Conservation (phyloP, 2,329 filamentous ascomycete genomes). For the Beauveria bassiana region DNA sequence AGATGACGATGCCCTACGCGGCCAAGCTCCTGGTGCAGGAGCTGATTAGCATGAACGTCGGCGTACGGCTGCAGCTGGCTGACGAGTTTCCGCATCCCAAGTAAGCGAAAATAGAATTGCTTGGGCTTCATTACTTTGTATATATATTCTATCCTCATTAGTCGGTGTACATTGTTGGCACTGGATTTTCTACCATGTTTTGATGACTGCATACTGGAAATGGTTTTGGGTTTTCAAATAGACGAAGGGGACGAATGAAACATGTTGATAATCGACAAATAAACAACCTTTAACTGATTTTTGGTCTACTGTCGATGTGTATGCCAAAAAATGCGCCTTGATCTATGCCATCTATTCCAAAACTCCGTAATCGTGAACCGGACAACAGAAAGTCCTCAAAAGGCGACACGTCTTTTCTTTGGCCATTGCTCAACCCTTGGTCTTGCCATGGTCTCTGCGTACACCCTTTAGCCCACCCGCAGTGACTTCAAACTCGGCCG, state of each 20-base stretch:
- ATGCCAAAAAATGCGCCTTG: neutral
- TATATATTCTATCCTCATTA: constrained; percentile 13
- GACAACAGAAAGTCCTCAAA: neutral
- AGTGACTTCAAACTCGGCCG: constrained; percentile 68
- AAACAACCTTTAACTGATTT: neutral
- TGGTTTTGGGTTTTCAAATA: constrained; percentile 1
- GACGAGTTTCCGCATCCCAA: constrained; percentile 79
- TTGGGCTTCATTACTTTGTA: constrained; percentile 5
- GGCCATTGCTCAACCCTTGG: neutral
- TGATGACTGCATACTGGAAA: neutral
- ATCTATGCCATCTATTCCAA: neutral
- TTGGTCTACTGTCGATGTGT: neutral
- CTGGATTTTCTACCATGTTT: neutral
- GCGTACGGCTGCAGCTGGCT: constrained; percentile 79
- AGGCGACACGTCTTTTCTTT: neutral
- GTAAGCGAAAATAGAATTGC: constrained; percentile 14
- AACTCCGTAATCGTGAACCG: neutral
- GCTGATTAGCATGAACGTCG: constrained; percentile 97
- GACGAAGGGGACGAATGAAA: neutral
- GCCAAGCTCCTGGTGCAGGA: constrained; percentile 95
- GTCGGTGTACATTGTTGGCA: neutral
- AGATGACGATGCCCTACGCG: constrained; percentile 96
- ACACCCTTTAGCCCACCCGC: constrained; percentile 49
- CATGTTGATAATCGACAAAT: constrained; percentile 2
- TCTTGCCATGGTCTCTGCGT: constrained; percentile 10